These are phyloP conservation scores for Paraglomus occultum DNA, from an alignment of 192 early-diverging fungal genomes.

Conservation along the genomic window DNA sequence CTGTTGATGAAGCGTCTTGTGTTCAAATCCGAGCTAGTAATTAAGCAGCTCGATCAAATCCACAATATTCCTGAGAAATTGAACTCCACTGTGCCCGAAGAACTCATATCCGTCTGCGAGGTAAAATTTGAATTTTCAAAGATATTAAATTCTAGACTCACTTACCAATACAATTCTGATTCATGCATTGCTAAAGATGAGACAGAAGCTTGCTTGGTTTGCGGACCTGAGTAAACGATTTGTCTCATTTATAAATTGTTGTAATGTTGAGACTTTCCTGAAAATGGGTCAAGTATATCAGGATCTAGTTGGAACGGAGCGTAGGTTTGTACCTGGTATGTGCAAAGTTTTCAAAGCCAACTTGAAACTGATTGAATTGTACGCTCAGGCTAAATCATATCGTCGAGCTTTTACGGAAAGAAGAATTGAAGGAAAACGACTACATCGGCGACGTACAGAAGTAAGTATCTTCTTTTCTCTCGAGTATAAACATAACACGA, in stretches of 20 bases:
- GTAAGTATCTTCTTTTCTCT: slow-evolving; percentile 26
- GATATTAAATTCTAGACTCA: too few species aligned
- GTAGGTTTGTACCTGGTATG: slow-evolving; percentile 42
- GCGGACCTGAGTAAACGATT: slow-evolving; percentile 67
- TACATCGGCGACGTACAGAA: slow-evolving; percentile 66
- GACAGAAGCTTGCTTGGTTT: slow-evolving; percentile 65
- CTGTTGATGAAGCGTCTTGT: slow-evolving; percentile 77
- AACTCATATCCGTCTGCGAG: slow-evolving; percentile 55
- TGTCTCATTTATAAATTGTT: slow-evolving; percentile 62
- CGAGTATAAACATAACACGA: not conserved
- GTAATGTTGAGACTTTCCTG: slow-evolving; percentile 68
- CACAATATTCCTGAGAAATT: slow-evolving; percentile 58
- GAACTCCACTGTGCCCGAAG: slow-evolving; percentile 48
- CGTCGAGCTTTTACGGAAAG: slow-evolving; percentile 73
- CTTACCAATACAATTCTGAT: too few species aligned
- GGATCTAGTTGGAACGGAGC: slow-evolving; percentile 78
- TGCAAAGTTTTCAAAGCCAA: not conserved
- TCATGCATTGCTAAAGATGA: slow-evolving; percentile 38
- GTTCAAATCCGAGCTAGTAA: slow-evolving; percentile 79
- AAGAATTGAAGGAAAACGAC: slow-evolving; percentile 70
- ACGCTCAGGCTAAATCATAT: slow-evolving; percentile 58
- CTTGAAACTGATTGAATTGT: not conserved
- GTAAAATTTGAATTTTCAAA: slow-evolving; percentile 25
- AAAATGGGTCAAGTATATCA: slow-evolving; percentile 71
- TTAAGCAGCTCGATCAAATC: slow-evolving; percentile 67